Percentiles rank a stretch among this genome's conserved stretches.
Conservation (phyloP, 2,329 filamentous ascomycete genomes). For the Scytalidium lignicola region DNA sequence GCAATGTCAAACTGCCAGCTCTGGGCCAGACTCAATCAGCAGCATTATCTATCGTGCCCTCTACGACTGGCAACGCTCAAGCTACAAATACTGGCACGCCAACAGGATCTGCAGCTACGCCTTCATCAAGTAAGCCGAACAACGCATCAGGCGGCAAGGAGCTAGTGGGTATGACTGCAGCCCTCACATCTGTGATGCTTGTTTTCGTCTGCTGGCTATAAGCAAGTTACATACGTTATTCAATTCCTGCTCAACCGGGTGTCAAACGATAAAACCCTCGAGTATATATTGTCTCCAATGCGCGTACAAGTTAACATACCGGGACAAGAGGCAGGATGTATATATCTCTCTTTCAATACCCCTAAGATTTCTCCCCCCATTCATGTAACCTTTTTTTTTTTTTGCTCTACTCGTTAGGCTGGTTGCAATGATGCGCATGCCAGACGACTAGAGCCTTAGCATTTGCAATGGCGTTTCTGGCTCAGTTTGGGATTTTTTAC, state of each 20-base stretch:
- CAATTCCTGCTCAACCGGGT: too few species aligned
- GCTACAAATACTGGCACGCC: conserved; percentile 25
- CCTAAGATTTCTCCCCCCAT: not conserved
- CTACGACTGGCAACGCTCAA: conserved; percentile 18
- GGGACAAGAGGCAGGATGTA: not conserved
- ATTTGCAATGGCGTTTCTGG: not conserved
- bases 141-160: conserved; percentile 41
- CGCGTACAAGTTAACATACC: too few species aligned
- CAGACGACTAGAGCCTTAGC: not conserved
- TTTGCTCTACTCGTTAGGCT: not conserved
- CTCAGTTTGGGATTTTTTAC: too few species aligned
- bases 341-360: not conserved
- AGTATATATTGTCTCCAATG: too few species aligned
- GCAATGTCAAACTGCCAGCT: conserved; percentile 63
- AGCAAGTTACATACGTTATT: conserved; percentile 7
- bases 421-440: not conserved
- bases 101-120: conserved; percentile 26
- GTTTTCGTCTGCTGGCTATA: conserved; percentile 47
- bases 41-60: conserved; percentile 2
- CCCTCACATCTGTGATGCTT: conserved; percentile 45
- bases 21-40: conserved; percentile 40
- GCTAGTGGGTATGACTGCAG: conserved; percentile 45
- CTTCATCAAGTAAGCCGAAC: conserved; percentile 33
- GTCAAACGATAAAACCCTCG: too few species aligned
- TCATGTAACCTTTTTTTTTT: not conserved